Evolutionary conservation across 73 alveolate species (phyloP), one percentile per base, ranked within the genome.

Genomic region (Tetrahymena thermophila): DNA sequence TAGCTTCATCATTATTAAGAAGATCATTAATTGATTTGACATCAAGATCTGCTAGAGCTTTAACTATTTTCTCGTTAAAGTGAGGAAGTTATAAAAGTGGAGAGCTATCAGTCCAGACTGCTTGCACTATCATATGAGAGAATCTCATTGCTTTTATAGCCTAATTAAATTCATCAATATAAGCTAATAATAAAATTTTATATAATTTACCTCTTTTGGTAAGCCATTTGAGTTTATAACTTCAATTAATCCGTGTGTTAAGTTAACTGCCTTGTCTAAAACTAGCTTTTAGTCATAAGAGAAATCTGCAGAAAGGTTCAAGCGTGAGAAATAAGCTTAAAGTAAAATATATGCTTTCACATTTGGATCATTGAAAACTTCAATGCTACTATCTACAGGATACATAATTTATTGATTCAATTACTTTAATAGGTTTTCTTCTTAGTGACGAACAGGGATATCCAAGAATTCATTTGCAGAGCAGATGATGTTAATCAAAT

Each of bases 41-140:
- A 34, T 85, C 94, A 43, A 25, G 44, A 0, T 89, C 71, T 34
- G 50, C 89, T 23, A 85, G 43, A 25, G 58, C 15, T 89, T 85
- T 89, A 31, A 95, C 85, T 8, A 93, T 95, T 34, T 85, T 43
- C 50, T 43, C 85, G n/a, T 43, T 95, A 55, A 95, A 95, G 84
- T 85, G 93, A 19, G 97, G 97, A 16, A 95, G 84, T 55, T 95
- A 35, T 37, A 95, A 95, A 17, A 95, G 85, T 8, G 94, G 93
- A 85, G 95, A 71, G 28, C 94, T 94, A 95, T 95, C 97, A 17
- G 93, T 95, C 97, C 97, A 95, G 19, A 95, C 50, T 34, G 95
- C 94, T 93, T 95, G 38, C 16, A 95, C 97, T 13, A 95, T 44
- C 97, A 95, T 95, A 15, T 95, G 38, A 93, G 95, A 95, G 35